Percentiles rank a stretch among this genome's conserved stretches.
phyloP scores from a whole-genome alignment of 441 rosid species.

The Omphalea diandra region DNA sequence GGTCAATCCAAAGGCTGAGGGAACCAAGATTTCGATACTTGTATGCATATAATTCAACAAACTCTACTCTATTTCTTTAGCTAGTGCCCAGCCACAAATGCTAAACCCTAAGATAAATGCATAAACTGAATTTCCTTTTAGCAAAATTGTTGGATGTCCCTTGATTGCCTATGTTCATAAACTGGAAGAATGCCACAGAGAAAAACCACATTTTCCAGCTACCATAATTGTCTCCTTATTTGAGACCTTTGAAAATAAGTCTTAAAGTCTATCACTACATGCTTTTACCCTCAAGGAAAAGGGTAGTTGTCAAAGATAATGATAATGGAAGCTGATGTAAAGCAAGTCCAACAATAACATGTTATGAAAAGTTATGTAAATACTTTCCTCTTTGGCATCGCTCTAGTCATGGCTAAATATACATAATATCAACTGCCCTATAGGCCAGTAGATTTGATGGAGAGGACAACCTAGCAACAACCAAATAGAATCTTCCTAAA shows the following conservation, averaged over 20 bases:
- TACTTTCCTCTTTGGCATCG: slow-evolving; percentile 9
- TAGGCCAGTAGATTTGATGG: background rate
- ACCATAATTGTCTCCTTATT: background rate
- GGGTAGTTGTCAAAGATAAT: background rate
- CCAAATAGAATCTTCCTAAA: background rate
- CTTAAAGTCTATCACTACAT: background rate
- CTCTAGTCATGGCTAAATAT: background rate
- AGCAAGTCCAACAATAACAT: background rate
- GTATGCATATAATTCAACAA: background rate
- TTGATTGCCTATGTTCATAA: background rate
- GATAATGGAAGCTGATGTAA: background rate
- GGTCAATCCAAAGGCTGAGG: background rate
- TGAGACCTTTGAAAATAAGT: background rate
- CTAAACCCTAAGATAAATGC: background rate
- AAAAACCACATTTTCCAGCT: background rate
- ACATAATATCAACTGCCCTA: background rate
- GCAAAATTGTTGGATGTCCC: background rate
- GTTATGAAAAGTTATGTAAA: background rate
- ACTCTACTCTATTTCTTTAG: too few relatives aligned
- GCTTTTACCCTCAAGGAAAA: background rate
- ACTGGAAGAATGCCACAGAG: background rate
- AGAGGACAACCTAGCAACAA: background rate
- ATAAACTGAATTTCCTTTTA: background rate
- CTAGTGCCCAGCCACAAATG: background rate
- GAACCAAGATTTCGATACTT: background rate